These are phyloP conservation scores for Apophysomyces elegans DNA, from an alignment of 371 early-diverging fungal genomes.

Conservation along the genomic window DNA sequence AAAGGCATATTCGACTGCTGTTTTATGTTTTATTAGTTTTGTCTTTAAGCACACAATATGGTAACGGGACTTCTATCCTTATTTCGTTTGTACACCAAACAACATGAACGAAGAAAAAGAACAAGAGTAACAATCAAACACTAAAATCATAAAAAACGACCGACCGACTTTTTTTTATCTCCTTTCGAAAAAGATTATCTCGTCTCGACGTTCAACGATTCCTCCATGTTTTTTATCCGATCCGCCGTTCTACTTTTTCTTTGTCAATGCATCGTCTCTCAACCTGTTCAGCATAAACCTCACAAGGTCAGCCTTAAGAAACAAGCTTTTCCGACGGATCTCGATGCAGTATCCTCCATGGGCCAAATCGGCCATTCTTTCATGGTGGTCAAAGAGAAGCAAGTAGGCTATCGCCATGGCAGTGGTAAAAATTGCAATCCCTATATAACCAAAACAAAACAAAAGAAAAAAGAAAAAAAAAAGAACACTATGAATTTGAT, in stretches of 20 bases:
- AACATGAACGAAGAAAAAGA: background rate
- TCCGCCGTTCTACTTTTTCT: background rate
- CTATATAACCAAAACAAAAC: background rate
- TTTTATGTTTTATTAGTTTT: background rate
- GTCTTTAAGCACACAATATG: too few relatives aligned
- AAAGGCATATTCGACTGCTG: background rate
- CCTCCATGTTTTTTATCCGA: constrained; percentile 7
- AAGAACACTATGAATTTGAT: background rate
- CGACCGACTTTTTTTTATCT: background rate
- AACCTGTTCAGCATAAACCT: background rate
- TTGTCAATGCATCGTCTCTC: background rate
- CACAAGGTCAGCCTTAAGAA: background rate
- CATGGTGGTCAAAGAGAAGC: constrained; percentile 33
- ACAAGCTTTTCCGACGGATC: background rate
- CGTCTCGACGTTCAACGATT: background rate
- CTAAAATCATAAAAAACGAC: background rate
- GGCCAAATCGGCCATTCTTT: background rate
- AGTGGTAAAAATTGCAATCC: constrained; percentile 32
- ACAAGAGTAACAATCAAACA: too few relatives aligned
- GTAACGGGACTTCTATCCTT: too few relatives aligned
- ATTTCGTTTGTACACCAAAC: background rate
- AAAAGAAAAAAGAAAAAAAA: background rate
- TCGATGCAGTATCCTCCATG: background rate
- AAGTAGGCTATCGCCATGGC: constrained; percentile 42
- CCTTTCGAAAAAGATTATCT: background rate